Base-by-base conservation (phyloP, 2,329 filamentous ascomycete genomes). In the Ophiostoma australiae region DNA sequence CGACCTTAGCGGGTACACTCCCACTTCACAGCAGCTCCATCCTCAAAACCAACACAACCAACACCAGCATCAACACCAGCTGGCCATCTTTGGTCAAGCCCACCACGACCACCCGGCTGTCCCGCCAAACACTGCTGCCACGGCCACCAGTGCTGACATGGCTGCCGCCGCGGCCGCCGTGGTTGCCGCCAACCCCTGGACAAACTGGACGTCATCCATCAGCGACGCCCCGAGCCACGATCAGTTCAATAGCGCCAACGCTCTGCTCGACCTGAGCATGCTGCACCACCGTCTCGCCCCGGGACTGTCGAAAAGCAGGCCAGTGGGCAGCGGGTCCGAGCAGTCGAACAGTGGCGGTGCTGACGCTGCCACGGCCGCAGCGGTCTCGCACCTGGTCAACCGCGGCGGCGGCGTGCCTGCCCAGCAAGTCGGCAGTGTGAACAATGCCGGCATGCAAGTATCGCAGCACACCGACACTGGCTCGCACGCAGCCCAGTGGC, bases 161-260 rank as follows among this genome's bases (percentile, higher is more conserved):
- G 65, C 37, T n/a, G 65, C 48, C 76, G 72, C 52, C 37, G 66
- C 55, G 72, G 72, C 67, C 74, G 78, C 63, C 0, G 70, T 41
- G 23, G 63, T 35, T 6, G 37, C 70, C 3, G 80, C 79, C 8
- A 86, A 83, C 72, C 80, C 83, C 0, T 87, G 85, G 85, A 81
- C 84, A 20, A 83, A 86, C 77, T 87, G 85, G 85, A 83, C 84
- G 10, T 80, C 81, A 0, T 83, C 84, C 70, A 82, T 87, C 37
- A 80, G 82, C 44, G 82, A 84, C 73, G 82, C 77, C 44, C 82
- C 84, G 71, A 83, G 85, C 65, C 80, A 82, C 33, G 85, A 83
- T 76, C 70, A 55, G 15, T 71, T 72, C 13, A 48, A 58, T 3
- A 83, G 82, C 72, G 84, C 84, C 37, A 83, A 80, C 66, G 81